Conservation (phyloP, 2,329 filamentous ascomycete genomes). For the Fusarium chlamydosporum region DNA sequence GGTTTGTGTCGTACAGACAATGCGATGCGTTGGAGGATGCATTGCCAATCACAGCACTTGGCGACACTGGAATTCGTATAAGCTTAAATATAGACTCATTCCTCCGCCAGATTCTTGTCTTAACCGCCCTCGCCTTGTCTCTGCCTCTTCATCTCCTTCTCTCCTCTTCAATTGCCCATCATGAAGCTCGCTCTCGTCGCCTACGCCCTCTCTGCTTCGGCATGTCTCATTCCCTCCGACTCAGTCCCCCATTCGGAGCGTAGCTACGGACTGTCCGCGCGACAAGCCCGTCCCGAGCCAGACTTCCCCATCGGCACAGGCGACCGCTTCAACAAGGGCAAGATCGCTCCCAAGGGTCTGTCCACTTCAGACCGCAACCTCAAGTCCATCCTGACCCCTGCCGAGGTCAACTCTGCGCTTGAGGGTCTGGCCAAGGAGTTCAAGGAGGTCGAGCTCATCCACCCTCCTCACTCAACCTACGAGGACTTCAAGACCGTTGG, state of each 20-base stretch:
- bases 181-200: constrained; percentile 52
- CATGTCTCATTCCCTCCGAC: constrained; percentile 59
- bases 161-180: constrained; percentile 1
- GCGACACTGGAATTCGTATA: not conserved
- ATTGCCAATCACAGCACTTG: constrained; percentile 1
- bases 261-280: constrained; percentile 19
- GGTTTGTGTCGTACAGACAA: not conserved
- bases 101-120: constrained; percentile 1
- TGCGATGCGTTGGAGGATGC: not conserved
- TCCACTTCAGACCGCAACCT: constrained; percentile 56
- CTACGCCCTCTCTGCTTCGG: constrained; percentile 47
- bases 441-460: constrained; percentile 57
- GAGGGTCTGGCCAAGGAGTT: constrained; percentile 59
- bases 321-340: constrained; percentile 60
- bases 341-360: constrained; percentile 53
- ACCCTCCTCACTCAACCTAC: constrained; percentile 61
- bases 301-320: constrained; percentile 59
- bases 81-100: constrained; percentile 35
- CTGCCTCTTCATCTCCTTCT: constrained; percentile 2
- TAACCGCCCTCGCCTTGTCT: not conserved
- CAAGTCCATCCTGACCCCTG: constrained; percentile 61
- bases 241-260: constrained; percentile 39
- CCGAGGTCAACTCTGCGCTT: constrained; percentile 62
- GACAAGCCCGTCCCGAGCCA: constrained; percentile 41
- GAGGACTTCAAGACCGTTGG: constrained; percentile 59